These are phyloP conservation scores for Penicillium silybi DNA, from an alignment of 495 filamentous ascomycete species.

Conservation along the genomic window DNA sequence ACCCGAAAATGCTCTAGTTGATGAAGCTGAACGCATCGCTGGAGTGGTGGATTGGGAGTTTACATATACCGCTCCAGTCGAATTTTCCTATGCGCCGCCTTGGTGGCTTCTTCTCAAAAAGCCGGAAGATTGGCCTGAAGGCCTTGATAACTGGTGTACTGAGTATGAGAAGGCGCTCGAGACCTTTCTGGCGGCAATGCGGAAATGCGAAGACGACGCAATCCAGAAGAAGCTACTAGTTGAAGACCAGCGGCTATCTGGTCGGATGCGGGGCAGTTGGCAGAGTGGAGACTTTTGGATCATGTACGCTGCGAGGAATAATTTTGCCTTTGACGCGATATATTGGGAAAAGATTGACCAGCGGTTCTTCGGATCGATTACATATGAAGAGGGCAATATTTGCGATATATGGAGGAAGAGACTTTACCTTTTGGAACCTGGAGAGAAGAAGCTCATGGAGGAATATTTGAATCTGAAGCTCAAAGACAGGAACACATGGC, in stretches of 20 bases:
- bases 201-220: conserved; percentile 7
- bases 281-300: conserved; percentile 12
- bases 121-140: conserved; percentile 8
- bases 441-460: conserved; percentile 16
- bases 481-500: no score
- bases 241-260: conserved; percentile 10
- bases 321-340: no score
- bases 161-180: conserved; percentile 14
- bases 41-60: conserved; percentile 3
- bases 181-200: conserved; percentile 17
- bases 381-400: conserved; percentile 1
- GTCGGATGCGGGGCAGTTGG: conserved; percentile 11
- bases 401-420: conserved; percentile 10
- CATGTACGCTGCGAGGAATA: conserved; percentile 12
- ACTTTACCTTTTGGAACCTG: conserved; percentile 8
- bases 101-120: conserved; percentile 6
- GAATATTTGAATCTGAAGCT: conserved; percentile 5
- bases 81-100: conserved; percentile 3
- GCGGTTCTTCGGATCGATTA: conserved; percentile 10
- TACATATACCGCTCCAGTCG: conserved; percentile 2
- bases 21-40: not conserved
- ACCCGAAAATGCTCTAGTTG: conserved; percentile 2
- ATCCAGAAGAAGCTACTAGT: not conserved
- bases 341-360: conserved; percentile 17
- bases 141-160: conserved; percentile 19